These are phyloP conservation scores for Quercus agrifolia DNA, from an alignment of 306 rosid species.

Conservation along the genomic window DNA sequence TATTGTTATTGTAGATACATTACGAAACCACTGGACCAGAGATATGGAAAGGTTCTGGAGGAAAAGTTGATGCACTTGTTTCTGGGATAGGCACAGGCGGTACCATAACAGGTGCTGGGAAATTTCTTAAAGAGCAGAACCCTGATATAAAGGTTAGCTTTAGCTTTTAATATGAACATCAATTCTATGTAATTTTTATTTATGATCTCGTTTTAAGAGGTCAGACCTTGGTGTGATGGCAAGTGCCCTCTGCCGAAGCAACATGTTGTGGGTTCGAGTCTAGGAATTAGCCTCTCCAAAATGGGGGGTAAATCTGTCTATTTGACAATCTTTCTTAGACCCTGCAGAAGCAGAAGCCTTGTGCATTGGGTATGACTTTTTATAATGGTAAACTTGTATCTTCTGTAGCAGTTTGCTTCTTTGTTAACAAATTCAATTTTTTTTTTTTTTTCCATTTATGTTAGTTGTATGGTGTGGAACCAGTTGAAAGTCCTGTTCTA, in stretches of 20 bases:
- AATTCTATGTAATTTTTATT: neutral
- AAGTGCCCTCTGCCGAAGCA: no score
- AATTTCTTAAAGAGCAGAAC: conserved; percentile 73
- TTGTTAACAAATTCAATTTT: neutral
- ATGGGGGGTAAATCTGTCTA: no score
- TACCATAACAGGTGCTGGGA: conserved; percentile 79
- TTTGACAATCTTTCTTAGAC: no score
- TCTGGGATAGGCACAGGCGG: conserved; percentile 85
- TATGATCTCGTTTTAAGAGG: conserved; percentile 9
- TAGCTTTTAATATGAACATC: neutral
- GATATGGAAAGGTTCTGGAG: conserved; percentile 74
- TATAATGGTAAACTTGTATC: neutral
- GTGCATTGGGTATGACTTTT: no score
- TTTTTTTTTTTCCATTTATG: conserved; percentile 1
- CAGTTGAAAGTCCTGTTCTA: conserved; percentile 73
- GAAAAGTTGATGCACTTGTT: conserved; percentile 64
- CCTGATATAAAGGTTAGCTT: conserved; percentile 58
- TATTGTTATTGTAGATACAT: conserved; percentile 45
- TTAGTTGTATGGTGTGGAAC: conserved; percentile 75
- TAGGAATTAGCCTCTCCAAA: no score
- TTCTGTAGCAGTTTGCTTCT: conserved; percentile 3
- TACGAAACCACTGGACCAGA: conserved; percentile 89
- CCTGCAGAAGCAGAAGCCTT: no score
- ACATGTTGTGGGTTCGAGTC: no score
- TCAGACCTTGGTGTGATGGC: no score